Evolutionary conservation across 768 basidiomycete species (phyloP), one percentile per base, ranked within the genome.

Genomic region (Collybia sp.): DNA sequence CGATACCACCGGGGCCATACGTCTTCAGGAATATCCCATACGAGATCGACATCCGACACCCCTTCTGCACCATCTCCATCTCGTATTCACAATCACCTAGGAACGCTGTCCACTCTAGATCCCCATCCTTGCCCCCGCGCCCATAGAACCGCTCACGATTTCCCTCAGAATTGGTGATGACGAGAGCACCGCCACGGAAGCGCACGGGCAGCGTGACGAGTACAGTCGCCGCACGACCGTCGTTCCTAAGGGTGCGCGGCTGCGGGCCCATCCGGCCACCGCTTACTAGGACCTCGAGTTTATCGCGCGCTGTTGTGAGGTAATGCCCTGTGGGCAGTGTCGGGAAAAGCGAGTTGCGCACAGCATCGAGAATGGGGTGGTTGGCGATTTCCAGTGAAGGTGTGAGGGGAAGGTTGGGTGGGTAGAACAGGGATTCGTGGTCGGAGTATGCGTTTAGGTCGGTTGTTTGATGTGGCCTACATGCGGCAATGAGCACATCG

Each of bases 91-190:
- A 88, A 51, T 88, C 86, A 4, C 79, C 72, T 42, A 82, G 68
- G 66, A 85, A 84, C 15, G 85, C 88, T 0, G 80, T 73, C 88
- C 88, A 91, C 49, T 91, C 87, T 48, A 90, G 72, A 52, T 85
- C 77, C 5, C 76, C 83, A 30, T 69, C 66, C 56, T 82, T 81
- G 32, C 83, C 78, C 8, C 79, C 81, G 0, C 77, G 67, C 5
- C 77, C 82, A 36, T 71, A 70, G 64, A 83, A 89, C 48, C 66
- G 77, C 58, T 91, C 87, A 44, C 77, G 73, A 6, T 61, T 58
- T 0, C 77, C 79, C 1, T 82, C 77, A 2, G 66, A 52, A 55
- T 80, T 75, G 15, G 75, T 77, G 33, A 90, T 66, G 45, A 82
- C 52, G 34, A 88, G 60, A 1, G 73, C 70, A 5, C 89, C 89